A percentile compares a stretch with the other conserved stretches of the same genome.
Conservation (phyloP, 768 basidiomycete species). For the Tricholoma furcatifolium region DNA sequence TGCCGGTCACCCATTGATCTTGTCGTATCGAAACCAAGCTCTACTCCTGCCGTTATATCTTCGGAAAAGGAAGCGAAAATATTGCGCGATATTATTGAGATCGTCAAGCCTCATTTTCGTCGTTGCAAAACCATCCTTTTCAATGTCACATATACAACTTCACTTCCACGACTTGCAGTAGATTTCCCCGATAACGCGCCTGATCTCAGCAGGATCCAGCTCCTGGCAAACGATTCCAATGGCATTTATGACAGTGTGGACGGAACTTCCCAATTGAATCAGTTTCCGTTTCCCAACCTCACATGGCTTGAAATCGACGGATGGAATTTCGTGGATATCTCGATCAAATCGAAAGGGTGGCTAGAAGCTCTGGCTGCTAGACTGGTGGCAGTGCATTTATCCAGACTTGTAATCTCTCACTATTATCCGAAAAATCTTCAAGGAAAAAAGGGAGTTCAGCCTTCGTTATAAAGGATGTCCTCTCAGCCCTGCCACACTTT, state of each 20-base stretch:
- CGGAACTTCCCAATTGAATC: background rate
- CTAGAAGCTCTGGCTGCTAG: background rate
- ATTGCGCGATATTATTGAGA: background rate
- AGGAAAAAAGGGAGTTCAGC: too few relatives aligned
- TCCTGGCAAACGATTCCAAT: background rate
- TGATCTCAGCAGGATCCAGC: background rate
- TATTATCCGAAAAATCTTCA: too few relatives aligned
- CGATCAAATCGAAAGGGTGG: background rate
- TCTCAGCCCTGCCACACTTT: too few relatives aligned
- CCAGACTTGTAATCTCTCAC: too few relatives aligned
- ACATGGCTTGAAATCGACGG: background rate
- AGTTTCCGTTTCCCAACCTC: background rate
- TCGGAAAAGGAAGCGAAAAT: too few relatives aligned
- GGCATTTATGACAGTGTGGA: background rate
- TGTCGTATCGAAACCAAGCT: too few relatives aligned
- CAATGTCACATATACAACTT: background rate
- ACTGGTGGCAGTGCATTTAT: too few relatives aligned
- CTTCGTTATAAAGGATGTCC: too few relatives aligned
- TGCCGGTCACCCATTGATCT: too few relatives aligned
- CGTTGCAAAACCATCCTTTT: background rate
- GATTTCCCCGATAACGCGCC: background rate
- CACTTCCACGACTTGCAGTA: background rate
- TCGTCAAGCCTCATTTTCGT: background rate
- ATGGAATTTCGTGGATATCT: slow-evolving; percentile 4
- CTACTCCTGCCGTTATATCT: too few relatives aligned